These are phyloP conservation scores for Rhododendron ovatum DNA, from an alignment of 148 eudicot species.

Conservation along the genomic window DNA sequence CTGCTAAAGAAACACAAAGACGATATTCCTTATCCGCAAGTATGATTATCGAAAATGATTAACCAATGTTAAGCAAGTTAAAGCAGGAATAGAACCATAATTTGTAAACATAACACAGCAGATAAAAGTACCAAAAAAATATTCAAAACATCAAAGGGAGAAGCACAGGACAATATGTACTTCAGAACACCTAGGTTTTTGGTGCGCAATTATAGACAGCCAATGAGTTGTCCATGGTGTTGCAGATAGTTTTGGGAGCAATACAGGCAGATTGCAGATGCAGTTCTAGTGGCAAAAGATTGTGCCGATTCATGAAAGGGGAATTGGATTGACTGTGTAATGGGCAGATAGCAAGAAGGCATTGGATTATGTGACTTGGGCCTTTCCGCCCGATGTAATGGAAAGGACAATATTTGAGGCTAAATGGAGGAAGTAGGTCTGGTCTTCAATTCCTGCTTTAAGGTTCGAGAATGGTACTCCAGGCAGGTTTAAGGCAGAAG, in stretches of 20 bases:
- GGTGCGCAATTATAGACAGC: neutral
- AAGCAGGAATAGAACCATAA: neutral
- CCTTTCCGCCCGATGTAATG: neutral
- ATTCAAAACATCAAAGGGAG: neutral
- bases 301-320: neutral
- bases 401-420: neutral
- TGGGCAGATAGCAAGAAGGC: neutral
- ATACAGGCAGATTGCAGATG: neutral
- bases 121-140: neutral
- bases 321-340: neutral
- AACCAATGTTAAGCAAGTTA: neutral
- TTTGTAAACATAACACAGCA: neutral
- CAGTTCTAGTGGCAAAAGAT: neutral
- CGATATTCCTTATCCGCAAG: neutral
- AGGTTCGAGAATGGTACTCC: neutral
- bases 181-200: neutral
- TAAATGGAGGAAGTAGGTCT: neutral
- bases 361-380: neutral
- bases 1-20: neutral
- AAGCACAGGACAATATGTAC: neutral
- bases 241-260: neutral
- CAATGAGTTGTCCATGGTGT: neutral
- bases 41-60: neutral
- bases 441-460: neutral
- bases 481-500: neutral